These are phyloP conservation scores for Colletotrichum costaricense DNA, from an alignment of 2,329 filamentous ascomycete genomes.

Conservation along the genomic window DNA sequence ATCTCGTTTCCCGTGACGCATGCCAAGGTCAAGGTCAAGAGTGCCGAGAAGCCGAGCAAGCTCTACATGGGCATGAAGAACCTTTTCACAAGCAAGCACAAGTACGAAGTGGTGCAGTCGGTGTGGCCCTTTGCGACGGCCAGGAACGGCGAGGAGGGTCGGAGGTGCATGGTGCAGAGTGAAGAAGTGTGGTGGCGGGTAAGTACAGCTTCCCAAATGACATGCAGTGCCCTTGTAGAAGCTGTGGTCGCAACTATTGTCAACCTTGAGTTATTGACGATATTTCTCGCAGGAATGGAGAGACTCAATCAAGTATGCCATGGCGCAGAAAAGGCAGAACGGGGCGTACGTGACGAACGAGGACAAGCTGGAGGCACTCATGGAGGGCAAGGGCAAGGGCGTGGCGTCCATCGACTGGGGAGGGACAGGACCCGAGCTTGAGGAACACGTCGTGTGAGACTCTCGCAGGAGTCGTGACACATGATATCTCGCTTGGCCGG, in stretches of 20 bases:
- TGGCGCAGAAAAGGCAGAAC: conserved; percentile 50
- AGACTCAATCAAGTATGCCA: conserved; percentile 43
- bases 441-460: neutral
- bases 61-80: conserved; percentile 64
- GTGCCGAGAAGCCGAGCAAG: conserved; percentile 63
- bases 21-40: conserved; percentile 59
- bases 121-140: conserved; percentile 69
- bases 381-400: conserved; percentile 34
- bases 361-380: conserved; percentile 59
- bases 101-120: conserved; percentile 66
- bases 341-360: conserved; percentile 59
- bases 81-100: conserved; percentile 63
- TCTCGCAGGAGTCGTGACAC: neutral
- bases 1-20: conserved; percentile 64
- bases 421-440: neutral
- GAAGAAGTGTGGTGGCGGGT: conserved; percentile 66
- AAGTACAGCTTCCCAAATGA: neutral
- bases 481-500: neutral
- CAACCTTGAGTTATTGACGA: neutral
- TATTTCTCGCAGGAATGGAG: conserved; percentile 53
- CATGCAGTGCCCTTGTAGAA: neutral
- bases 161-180: conserved; percentile 62
- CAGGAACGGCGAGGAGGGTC: conserved; percentile 55
- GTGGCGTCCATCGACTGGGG: conserved; percentile 26
- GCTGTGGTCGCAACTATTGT: neutral